Conservation (phyloP, 306 rosid genomes). For the Ormosia semicastrata region DNA sequence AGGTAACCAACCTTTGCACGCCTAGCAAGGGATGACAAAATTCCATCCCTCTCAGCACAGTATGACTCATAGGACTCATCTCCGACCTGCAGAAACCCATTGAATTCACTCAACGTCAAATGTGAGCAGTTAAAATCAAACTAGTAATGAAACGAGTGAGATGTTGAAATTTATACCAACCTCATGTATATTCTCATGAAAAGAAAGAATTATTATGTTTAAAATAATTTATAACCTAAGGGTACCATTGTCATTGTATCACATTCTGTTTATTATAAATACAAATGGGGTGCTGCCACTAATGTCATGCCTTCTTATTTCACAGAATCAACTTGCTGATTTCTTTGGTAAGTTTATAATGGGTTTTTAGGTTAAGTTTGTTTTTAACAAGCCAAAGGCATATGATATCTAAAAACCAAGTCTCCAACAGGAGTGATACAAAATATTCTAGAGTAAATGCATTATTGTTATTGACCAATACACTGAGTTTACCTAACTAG, state of each 20-base stretch:
- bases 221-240: not conserved
- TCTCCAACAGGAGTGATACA: not conserved
- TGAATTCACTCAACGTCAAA: constrained; percentile 5
- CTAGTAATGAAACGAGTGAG: not conserved
- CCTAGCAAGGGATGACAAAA: constrained; percentile 74
- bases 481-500: too few relatives aligned
- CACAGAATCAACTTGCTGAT: not conserved
- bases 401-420: not conserved
- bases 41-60: constrained; percentile 71
- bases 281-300: not conserved
- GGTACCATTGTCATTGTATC: not conserved
- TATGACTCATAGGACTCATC: constrained; percentile 81
- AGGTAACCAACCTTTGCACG: constrained; percentile 82
- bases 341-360: not conserved
- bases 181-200: not conserved
- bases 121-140: not conserved
- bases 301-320: not conserved
- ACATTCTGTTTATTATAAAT: not conserved
- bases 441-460: not conserved
- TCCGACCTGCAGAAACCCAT: constrained; percentile 64
- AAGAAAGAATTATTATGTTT: not conserved
- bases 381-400: not conserved
- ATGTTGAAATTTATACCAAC: not conserved
- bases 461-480: not conserved
- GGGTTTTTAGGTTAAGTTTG: not conserved